Percentiles rank a stretch among this genome's conserved stretches.
These are phyloP conservation scores for Hypoxylon rubiginosum DNA, from an alignment of 2,329 filamentous ascomycete genomes.

Conservation along the genomic window DNA sequence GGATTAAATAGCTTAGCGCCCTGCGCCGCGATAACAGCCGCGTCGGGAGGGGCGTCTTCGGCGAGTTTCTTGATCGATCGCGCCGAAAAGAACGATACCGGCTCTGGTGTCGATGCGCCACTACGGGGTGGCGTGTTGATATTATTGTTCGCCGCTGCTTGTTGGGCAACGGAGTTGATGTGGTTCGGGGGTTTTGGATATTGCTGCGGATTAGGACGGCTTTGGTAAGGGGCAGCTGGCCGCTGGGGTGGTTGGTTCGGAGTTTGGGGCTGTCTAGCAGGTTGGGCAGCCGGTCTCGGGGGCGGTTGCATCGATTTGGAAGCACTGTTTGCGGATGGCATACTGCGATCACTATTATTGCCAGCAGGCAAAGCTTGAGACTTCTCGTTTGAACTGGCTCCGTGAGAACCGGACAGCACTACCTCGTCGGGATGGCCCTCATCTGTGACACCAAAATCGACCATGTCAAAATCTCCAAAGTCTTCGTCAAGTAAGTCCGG, in stretches of 20 bases:
- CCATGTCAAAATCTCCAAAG: slow-evolving; percentile 78
- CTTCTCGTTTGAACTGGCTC: slow-evolving; percentile 49
- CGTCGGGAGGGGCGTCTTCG: slow-evolving; percentile 60
- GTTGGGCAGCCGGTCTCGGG: slow-evolving; percentile 51
- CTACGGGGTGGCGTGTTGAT: slow-evolving; percentile 52
- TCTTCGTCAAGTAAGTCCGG: slow-evolving; percentile 51
- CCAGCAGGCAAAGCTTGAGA: slow-evolving; percentile 41
- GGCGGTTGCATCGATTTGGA: slow-evolving; percentile 56
- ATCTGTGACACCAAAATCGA: slow-evolving; percentile 78
- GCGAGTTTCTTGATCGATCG: slow-evolving; percentile 71
- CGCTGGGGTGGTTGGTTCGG: slow-evolving; percentile 52
- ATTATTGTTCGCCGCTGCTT: slow-evolving; percentile 45
- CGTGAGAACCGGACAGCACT: slow-evolving; percentile 62
- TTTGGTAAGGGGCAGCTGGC: slow-evolving; percentile 44
- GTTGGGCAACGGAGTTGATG: slow-evolving; percentile 43
- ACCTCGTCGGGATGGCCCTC: slow-evolving; percentile 83
- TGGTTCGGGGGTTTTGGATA: slow-evolving; percentile 39
- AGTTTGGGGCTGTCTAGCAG: slow-evolving; percentile 54
- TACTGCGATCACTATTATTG: slow-evolving; percentile 45
- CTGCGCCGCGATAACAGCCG: slow-evolving; percentile 59
- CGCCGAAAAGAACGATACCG: slow-evolving; percentile 78
- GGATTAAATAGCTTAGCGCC: slow-evolving; percentile 76
- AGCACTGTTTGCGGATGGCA: slow-evolving; percentile 47
- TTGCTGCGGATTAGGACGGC: slow-evolving; percentile 46
- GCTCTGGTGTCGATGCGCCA: slow-evolving; percentile 53